These are phyloP conservation scores for Irpex rosettiformis DNA, from an alignment of 1,284 basidiomycete genomes.

Conservation along the genomic window DNA sequence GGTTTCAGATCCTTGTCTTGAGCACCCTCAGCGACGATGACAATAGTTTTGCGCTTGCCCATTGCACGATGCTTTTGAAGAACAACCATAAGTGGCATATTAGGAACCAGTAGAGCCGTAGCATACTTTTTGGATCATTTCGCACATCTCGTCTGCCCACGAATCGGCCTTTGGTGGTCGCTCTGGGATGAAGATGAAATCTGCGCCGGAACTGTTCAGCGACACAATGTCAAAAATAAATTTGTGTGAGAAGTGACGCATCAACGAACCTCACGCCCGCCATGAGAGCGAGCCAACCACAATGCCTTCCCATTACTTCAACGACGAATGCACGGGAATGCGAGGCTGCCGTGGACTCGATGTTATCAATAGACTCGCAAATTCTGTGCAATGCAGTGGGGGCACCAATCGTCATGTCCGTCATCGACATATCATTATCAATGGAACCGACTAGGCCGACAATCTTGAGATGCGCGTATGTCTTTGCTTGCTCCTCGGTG, in stretches of 20 bases:
- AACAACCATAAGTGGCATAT: neutral
- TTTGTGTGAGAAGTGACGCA: neutral
- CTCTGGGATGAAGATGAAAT: constrained; percentile 98
- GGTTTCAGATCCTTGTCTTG: constrained; percentile 85
- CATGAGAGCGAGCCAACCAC: constrained; percentile 95
- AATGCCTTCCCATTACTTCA: constrained; percentile 98
- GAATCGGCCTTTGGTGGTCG: constrained; percentile 73
- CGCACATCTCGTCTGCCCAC: constrained; percentile 94
- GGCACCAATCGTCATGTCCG: constrained; percentile 96
- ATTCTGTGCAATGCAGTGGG: constrained; percentile 95
- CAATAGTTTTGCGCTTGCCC: constrained; percentile 97
- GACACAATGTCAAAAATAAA: neutral
- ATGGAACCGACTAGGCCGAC: constrained; percentile 98
- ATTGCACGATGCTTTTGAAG: constrained; percentile 73
- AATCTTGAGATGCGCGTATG: constrained; percentile 86
- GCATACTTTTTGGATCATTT: constrained; percentile 74
- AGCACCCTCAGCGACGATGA: constrained; percentile 97
- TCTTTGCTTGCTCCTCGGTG: constrained; percentile 65
- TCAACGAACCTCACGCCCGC: constrained; percentile 78
- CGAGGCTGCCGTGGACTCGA: constrained; percentile 94
- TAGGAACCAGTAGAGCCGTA: neutral
- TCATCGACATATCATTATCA: constrained; percentile 99
- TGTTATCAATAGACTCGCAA: constrained; percentile 97
- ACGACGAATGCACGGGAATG: constrained; percentile 98
- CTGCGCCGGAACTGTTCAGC: constrained; percentile 75